Evolutionary conservation across 805 yeast genomes (phyloP), one percentile per base, ranked within the genome.

Genomic region (Barnettozyma sucrosica): DNA sequence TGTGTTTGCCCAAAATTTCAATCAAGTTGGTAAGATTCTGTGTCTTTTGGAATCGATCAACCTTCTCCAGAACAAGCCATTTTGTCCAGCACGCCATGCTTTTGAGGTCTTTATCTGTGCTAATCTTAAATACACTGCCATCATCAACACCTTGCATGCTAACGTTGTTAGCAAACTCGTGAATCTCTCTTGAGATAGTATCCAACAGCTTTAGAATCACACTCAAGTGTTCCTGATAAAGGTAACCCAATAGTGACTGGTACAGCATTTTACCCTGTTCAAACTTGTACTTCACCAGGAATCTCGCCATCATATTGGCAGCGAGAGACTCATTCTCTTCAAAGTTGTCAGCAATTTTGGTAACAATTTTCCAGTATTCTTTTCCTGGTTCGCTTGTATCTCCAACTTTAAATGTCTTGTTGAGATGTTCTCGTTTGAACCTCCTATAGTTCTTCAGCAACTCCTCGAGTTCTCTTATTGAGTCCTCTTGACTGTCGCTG

Each of bases 401-500:
- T 5, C 78, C 80, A 44, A 41, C 62, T 51, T 72, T 74, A 50
- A 66, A 64, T 11, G 66, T 48, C 33, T 55, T 64, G 37, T 61
- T 63, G 25, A 77, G 57, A 50, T 78, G 69, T 23, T 66, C 64
- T 51, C 77, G 72, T 32, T 85, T 62, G 10, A 77, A 62, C 45
- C 76, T 70, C 56, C 81, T 74, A 64, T 75, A 77, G 4, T 57
- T 60, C 50, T 78, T 75, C 43, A 81, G 61, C 36, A 66, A 56
- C 4, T 57, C 66, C 37, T 66, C 69, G n/a, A 72, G 43, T 5
- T 51, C 50, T 36, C 45, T 56, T 3, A 33, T 41, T 72, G 75
- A 9, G 53, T 58, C 51, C 74, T 72, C 44, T 5, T 34, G 44
- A 10, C 46, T 44, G 9, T 55, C 58, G 16, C 51, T 51, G 2